These are phyloP conservation scores for Erodium maritimum DNA, from an alignment of 345 rosid species.

Conservation along the genomic window DNA sequence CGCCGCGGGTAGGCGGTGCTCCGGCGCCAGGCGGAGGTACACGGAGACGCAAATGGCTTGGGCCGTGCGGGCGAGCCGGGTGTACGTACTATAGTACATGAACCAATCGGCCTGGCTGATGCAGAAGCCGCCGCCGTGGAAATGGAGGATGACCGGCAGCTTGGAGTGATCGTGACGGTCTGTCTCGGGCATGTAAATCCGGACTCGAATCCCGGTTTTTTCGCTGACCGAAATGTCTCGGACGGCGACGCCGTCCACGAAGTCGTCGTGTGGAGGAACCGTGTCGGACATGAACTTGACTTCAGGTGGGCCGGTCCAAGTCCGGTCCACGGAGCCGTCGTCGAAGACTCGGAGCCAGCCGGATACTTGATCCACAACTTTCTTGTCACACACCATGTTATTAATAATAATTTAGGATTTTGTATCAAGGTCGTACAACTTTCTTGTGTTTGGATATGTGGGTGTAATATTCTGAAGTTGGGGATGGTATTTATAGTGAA, in stretches of 20 bases:
- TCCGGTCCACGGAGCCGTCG: constrained; percentile 51
- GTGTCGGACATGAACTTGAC: constrained; percentile 48
- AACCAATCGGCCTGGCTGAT: constrained; percentile 30
- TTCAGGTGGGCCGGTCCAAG: constrained; percentile 55
- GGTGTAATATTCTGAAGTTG: too few species aligned
- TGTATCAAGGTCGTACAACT: too few species aligned
- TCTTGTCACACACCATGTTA: constrained; percentile 22
- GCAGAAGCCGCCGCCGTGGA: constrained; percentile 47
- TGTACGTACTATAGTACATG: constrained; percentile 25
- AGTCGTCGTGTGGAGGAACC: constrained; percentile 33
- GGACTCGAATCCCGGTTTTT: constrained; percentile 21
- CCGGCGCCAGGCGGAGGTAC: constrained; percentile 31
- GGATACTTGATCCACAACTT: constrained; percentile 40
- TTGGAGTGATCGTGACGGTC: constrained; percentile 4
- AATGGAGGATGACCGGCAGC: constrained; percentile 37
- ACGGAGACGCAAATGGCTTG: constrained; percentile 29
- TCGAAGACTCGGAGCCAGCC: constrained; percentile 50
- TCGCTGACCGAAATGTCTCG: constrained; percentile 28
- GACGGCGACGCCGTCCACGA: constrained; percentile 37
- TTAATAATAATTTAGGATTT: neutral
- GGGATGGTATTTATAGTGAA: too few species aligned
- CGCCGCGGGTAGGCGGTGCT: constrained; percentile 35
- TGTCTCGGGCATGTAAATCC: constrained; percentile 37
- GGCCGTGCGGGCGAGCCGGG: constrained; percentile 18
- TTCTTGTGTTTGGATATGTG: too few species aligned